These are phyloP conservation scores for Petunia hybrid DNA, from an alignment of 305 asterid species.

Conservation along the genomic window DNA sequence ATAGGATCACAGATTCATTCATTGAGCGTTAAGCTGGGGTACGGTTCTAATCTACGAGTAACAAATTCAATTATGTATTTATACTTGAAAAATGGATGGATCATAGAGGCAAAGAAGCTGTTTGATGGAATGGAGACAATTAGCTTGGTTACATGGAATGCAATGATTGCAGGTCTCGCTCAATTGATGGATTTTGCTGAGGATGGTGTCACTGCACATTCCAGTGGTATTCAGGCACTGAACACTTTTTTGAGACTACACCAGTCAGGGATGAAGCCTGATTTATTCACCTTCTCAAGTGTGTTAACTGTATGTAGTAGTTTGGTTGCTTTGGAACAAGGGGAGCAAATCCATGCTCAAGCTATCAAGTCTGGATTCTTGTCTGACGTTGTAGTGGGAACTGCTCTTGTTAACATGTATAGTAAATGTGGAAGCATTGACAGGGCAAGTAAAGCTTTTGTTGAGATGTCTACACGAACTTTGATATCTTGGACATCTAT, in stretches of 20 bases:
- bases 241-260: slow-evolving; percentile 64
- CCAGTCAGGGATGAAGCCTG: slow-evolving; percentile 71
- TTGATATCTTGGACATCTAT: slow-evolving; percentile 92
- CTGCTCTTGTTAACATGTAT: slow-evolving; percentile 90
- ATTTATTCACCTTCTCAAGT: slow-evolving; percentile 79
- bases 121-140: slow-evolving; percentile 66
- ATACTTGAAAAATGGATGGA: slow-evolving; percentile 71
- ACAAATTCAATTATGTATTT: slow-evolving; percentile 78
- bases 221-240: slow-evolving; percentile 79
- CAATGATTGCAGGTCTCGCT: slow-evolving; percentile 91
- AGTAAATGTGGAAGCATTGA: slow-evolving; percentile 88
- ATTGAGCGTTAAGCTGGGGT: slow-evolving; percentile 68
- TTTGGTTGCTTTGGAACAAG: slow-evolving; percentile 81
- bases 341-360: slow-evolving; percentile 91
- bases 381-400: slow-evolving; percentile 82
- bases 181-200: slow-evolving; percentile 60
- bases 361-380: slow-evolving; percentile 71
- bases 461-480: slow-evolving; percentile 79
- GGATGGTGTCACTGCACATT: slow-evolving; percentile 60
- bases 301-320: slow-evolving; percentile 71
- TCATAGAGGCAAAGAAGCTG: slow-evolving; percentile 71
- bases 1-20: slow-evolving; percentile 81
- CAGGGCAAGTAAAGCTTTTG: slow-evolving; percentile 74
- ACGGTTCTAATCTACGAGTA: slow-evolving; percentile 58
- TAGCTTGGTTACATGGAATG: slow-evolving; percentile 83